Percentiles rank a stretch among this genome's conserved stretches.
Evolutionary conservation across 2,329 filamentous ascomycete species (phyloP).

Genomic region (Aspergillus arachidicola): DNA sequence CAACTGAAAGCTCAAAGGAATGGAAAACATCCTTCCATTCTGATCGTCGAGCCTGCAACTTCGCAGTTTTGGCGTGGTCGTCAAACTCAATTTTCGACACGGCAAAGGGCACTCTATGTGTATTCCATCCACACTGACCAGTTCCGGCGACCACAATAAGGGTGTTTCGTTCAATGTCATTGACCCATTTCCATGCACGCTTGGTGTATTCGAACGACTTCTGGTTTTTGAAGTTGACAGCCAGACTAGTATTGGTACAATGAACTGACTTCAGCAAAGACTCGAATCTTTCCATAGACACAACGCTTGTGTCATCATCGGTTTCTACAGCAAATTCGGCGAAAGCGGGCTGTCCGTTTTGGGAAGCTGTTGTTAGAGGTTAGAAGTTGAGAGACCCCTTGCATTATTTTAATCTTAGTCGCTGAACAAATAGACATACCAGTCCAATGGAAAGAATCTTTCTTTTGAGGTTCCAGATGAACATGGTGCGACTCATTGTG

Average conservation of each 20-base stretch:
- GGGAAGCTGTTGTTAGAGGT: slow-evolving; percentile 10
- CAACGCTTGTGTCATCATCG: slow-evolving; percentile 19
- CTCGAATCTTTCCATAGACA: slow-evolving; percentile 22
- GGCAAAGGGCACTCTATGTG: slow-evolving; percentile 22
- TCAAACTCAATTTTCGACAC: slow-evolving; percentile 22
- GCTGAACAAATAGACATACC: slow-evolving; percentile 11
- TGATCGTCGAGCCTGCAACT: slow-evolving; percentile 18
- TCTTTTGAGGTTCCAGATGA: slow-evolving; percentile 17
- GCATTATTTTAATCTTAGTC: background rate
- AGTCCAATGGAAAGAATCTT: slow-evolving; percentile 24
- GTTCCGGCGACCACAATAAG: slow-evolving; percentile 25
- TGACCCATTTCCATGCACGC: slow-evolving; percentile 25
- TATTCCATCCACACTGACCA: slow-evolving; percentile 27
- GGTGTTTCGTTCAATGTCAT: slow-evolving; percentile 17
- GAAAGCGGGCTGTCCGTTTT: slow-evolving; percentile 18
- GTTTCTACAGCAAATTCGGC: slow-evolving; percentile 22
- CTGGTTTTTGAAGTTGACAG: slow-evolving; percentile 17
- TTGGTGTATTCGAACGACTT: slow-evolving; percentile 17
- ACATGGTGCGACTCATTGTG: slow-evolving; percentile 9
- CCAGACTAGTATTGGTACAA: slow-evolving; percentile 22
- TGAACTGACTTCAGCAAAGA: slow-evolving; percentile 18
- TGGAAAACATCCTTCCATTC: slow-evolving; percentile 22
- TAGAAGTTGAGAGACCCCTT: background rate
- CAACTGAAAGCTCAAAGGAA: slow-evolving; percentile 25
- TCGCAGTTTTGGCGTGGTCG: slow-evolving; percentile 16